These are phyloP conservation scores for Oemleria cerasiformis DNA, from an alignment of 306 rosid genomes.

Conservation along the genomic window DNA sequence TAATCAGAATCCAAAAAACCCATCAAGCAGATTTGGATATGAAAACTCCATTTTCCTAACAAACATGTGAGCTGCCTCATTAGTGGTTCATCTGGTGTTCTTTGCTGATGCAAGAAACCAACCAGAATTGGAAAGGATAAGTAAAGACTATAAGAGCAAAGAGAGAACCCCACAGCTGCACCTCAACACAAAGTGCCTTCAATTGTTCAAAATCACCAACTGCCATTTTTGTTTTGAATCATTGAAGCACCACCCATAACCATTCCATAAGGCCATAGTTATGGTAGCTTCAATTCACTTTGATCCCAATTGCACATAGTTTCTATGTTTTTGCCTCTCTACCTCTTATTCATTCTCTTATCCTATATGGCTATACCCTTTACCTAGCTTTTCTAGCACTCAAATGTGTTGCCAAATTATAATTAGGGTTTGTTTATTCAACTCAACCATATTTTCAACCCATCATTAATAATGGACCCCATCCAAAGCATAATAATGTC, in stretches of 20 bases:
- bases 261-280: neutral
- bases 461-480: neutral
- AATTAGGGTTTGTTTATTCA: too few species aligned
- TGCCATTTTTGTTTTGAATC: neutral
- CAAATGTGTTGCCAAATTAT: neutral
- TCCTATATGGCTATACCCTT: neutral
- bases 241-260: neutral
- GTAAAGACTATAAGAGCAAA: neutral
- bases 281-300: neutral
- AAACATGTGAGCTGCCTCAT: constrained; percentile 3
- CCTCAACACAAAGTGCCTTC: neutral
- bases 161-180: neutral
- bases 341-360: too few species aligned
- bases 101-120: neutral
- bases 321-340: neutral
- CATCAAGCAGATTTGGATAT: neutral
- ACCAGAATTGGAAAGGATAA: neutral
- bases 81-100: neutral
- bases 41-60: constrained; percentile 16
- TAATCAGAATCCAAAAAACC: neutral
- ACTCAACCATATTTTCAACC: too few species aligned
- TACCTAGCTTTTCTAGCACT: neutral
- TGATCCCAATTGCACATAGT: neutral
- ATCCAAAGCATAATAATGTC: neutral
- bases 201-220: too few species aligned